phyloP scores from a whole-genome alignment of 768 basidiomycete genomes.

The Pholiota microspora region DNA sequence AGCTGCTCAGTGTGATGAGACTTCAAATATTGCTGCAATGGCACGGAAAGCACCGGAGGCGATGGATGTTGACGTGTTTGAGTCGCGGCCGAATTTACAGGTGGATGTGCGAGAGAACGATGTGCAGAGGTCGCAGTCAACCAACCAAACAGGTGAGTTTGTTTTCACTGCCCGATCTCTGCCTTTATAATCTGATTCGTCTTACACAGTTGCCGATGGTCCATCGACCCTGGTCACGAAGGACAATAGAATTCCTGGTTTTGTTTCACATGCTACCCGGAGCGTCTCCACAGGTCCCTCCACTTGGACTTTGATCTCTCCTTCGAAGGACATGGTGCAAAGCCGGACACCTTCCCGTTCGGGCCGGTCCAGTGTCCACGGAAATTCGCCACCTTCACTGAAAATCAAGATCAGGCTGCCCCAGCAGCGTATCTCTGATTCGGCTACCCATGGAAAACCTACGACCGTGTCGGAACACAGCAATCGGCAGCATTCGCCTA shows the following conservation, averaged over 20 bases:
- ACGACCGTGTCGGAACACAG: neutral
- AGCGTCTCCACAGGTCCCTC: neutral
- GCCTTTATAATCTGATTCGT: neutral
- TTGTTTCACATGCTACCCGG: neutral
- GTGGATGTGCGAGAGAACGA: neutral
- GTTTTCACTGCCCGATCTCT: neutral
- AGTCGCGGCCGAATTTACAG: neutral
- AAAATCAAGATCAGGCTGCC: constrained; percentile 2
- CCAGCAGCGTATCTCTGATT: neutral
- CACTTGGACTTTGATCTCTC: neutral
- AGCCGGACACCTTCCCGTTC: neutral
- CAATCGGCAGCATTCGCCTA: neutral
- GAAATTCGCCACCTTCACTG: neutral
- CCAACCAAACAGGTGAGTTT: neutral
- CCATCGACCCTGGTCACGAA: neutral
- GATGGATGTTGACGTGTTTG: constrained; percentile 1
- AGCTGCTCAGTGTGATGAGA: neutral
- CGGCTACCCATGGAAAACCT: neutral
- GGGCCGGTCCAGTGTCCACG: neutral
- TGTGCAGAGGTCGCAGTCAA: neutral
- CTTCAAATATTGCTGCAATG: neutral
- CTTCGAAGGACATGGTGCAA: neutral
- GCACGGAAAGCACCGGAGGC: neutral
- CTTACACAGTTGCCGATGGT: neutral
- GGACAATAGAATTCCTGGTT: neutral